Evolutionary conservation across 257 asterid species (phyloP), one percentile per base, ranked within the genome.

Genomic region (Nemophila menziesii): DNA sequence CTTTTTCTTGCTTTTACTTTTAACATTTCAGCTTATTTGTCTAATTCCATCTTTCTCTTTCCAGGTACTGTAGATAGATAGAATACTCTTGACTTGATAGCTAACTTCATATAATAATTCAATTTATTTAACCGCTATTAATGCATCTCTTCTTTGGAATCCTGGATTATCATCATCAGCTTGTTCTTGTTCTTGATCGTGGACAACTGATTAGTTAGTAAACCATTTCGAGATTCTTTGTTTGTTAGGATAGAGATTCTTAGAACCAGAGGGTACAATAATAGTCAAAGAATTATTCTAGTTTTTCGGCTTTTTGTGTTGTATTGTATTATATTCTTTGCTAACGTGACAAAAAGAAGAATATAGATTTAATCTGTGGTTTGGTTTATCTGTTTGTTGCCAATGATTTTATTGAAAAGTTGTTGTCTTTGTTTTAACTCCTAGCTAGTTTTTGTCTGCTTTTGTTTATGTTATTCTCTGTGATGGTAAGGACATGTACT

Each of bases 21-120:
- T 48, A 48, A 47, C 59, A 45, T 63, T 47, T 48, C 53, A 54
- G 55, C 51, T 22, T 39, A 33, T 45, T 55, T 45, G 55, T 66
- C 75, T 69, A 56, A 71, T 46, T 22, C 33, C 21, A 16, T 44
- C 63, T 41, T 66, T 39, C 56, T 57, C 58, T 63, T 37, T 60
- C 50, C 92, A 86, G 96, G 78, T 75, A 81, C 76, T 69, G 65
- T n/a, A n/a, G n/a, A n/a, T n/a, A n/a, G n/a, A n/a, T n/a, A n/a
- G n/a, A n/a, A 81, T 68, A 81, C 47, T 52, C 49, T 58, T 54
- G 38, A 11, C n/a, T 46, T 26, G 72, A 58, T 61, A 36, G 46
- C 84, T 75, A 69, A 85, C 76, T 67, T 57, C 57, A 48, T 60
- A 7, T 61, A 62, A 48, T 36, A 22, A 43, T 49, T 64, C 62